Conservation (phyloP, 148 eudicot species). For the Tetragonia tetragonoides region DNA sequence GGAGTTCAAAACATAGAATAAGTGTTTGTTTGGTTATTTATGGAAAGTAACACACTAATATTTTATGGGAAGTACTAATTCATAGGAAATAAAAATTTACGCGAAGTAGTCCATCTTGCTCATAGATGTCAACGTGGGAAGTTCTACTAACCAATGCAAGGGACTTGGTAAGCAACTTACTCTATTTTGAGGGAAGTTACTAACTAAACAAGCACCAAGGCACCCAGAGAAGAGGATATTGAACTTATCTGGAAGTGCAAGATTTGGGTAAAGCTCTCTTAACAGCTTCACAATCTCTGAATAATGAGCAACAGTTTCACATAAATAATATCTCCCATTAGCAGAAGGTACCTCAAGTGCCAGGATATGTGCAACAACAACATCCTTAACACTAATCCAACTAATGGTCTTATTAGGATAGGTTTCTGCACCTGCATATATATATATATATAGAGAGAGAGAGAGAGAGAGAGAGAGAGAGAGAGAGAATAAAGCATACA, state of each 20-base stretch:
- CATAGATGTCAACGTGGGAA: too few species aligned
- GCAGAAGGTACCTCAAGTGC: conserved; percentile 37
- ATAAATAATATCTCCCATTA: conserved; percentile 34
- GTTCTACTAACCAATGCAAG: too few species aligned
- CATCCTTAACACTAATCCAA: conserved; percentile 44
- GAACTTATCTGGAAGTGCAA: conserved; percentile 27
- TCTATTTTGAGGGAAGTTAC: too few species aligned
- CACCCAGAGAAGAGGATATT: not conserved
- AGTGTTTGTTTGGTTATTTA: too few species aligned
- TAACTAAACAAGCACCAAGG: too few species aligned
- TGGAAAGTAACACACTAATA: too few species aligned
- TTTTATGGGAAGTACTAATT: too few species aligned
- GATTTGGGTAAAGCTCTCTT: conserved; percentile 32
- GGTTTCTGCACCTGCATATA: conserved; percentile 24
- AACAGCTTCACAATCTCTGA: conserved; percentile 29
- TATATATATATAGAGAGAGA: too few species aligned
- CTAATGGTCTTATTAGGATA: conserved; percentile 19
- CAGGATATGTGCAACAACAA: conserved; percentile 33
- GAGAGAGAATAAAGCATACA: not conserved
- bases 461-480: too few species aligned
- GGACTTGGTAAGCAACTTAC: not conserved
- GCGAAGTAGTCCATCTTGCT: too few species aligned
- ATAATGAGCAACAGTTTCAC: conserved; percentile 24
- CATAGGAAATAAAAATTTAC: too few species aligned
- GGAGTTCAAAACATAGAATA: not conserved